Evolutionary conservation across 2,329 filamentous ascomycete species (phyloP).

Genomic region (Colletotrichum eremochloae): DNA sequence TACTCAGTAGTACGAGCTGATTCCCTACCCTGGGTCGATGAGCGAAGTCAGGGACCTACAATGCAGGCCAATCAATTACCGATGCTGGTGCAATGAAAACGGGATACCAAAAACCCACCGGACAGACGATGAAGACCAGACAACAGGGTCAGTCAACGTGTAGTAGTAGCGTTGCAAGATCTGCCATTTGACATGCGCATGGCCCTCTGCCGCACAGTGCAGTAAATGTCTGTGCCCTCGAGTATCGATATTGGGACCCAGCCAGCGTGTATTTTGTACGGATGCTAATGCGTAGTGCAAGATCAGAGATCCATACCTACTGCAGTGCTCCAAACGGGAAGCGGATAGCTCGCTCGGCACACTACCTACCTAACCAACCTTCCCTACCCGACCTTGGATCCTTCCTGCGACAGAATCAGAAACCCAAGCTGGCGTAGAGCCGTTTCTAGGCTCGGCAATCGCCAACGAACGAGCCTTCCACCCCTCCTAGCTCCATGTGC

Average conservation of each 20-base stretch:
- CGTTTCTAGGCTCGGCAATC: constrained; percentile 38
- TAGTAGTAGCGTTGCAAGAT: constrained; percentile 40
- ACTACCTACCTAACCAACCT: not conserved
- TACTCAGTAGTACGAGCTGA: not conserved
- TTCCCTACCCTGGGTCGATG: not conserved
- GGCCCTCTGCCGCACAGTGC: constrained; percentile 42
- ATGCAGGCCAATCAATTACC: not conserved
- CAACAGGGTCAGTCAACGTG: constrained; percentile 29
- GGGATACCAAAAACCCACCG: not conserved
- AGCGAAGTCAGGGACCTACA: not conserved
- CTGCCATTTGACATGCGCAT: constrained; percentile 41
- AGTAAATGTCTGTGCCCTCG: constrained; percentile 38
- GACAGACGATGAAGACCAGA: constrained; percentile 11
- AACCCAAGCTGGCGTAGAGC: constrained; percentile 12
- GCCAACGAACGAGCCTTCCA: constrained; percentile 25
- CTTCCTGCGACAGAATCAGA: not conserved
- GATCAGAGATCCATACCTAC: constrained; percentile 36
- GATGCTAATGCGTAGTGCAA: constrained; percentile 16
- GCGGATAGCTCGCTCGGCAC: not conserved
- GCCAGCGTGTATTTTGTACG: constrained; percentile 26
- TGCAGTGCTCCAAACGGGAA: not conserved
- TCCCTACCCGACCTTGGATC: constrained; percentile 6
- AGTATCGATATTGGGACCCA: constrained; percentile 32
- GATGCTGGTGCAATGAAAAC: not conserved
- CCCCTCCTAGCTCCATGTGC: not conserved